Evolutionary conservation across 352 stramenopile genomes (phyloP), one percentile per base, ranked within the genome.

Genomic region (Pythium insidiosum): DNA sequence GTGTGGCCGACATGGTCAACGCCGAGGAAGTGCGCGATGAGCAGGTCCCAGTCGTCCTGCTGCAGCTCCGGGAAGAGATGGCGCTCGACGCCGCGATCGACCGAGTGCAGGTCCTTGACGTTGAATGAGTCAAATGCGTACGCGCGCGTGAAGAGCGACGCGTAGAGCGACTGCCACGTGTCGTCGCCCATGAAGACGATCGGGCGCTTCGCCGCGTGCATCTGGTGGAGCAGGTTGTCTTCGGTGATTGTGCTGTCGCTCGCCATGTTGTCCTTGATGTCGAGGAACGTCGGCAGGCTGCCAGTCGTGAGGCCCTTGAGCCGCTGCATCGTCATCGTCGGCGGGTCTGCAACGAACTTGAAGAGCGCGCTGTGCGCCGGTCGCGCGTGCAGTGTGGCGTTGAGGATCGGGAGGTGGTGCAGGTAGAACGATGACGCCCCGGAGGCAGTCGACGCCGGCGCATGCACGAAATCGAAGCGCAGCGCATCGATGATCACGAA

Each of bases 1-100:
- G 94, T 98, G 62, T 99, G 96, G 30, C 96, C 96, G 26, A 99
- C 95, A 65, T 99, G 96, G 68, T 99, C 96, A 2, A 99, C 95
- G 31, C 95, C 95, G 9, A 95, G 58, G 45, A 92, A 91, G 51
- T 95, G 83, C 13, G 77, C 83, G 34, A 95, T 87, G 21, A 95
- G 60, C 39, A 93, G 63, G 44, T 84, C 66, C 78, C 80, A 95
- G 56, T 86, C 73, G 7, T 53, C 24, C 13, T 51, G 73, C 53
- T 50, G 68, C 2, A 92, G 64, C 61, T 87, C 73, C 2, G 72
- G 68, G 48, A 91, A 87, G 28, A 95, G 58, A 42, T 88, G 71
- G 6, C 30, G 21, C 15, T 66, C 58, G 36, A 97, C 86, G 9
- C 95, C 96, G 61, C 97, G 80, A 72, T 99, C 96, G 9, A 99